Evolutionary conservation across 2,329 filamentous ascomycete genomes (phyloP), one percentile per base, ranked within the genome.

Genomic region (Oidium heveae): DNA sequence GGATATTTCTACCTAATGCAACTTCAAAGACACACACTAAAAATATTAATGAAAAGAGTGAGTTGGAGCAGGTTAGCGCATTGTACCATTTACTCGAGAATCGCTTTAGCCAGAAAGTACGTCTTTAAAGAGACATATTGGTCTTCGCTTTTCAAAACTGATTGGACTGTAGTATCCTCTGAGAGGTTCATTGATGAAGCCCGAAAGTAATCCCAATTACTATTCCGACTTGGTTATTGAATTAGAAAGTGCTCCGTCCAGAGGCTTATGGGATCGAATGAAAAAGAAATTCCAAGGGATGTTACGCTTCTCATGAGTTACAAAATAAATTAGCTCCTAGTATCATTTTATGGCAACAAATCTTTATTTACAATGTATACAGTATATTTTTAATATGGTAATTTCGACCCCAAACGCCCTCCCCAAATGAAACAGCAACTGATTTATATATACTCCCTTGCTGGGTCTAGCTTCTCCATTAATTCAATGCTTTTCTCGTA

Each of bases 401-500:
- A 28, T 28, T 28, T 28, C 6, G 24, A 28, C 24, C 24, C 24
- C 24, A 28, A 28, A 28, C 24, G 24, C 24, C 24, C 24, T 28
- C 3, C 24, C 6, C 24, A 28, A 28, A 28, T 28, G 24, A 6
- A 3, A 28, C 24, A 3, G 24, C 6, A 28, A 20, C 3, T 18
- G 6, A 28, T 28, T 28, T 66, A 93, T 59, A 96, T 77, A 65
- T 93, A 95, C 66, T 75, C 82, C 64, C 80, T 79, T 63, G 93
- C 76, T 0, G 91, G 91, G 66, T 98, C 91, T 54, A 88, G 56
- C 63, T 66, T 73, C 62, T 86, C 77, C 72, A 98, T 79, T 56
- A 87, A 63, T 54, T 95, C 89, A 72, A 96, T 96, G 56, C 82
- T 84, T 75, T 95, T 95, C 71, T 96, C 89, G 66, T 95, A 91